These are phyloP conservation scores for Boletus edulis DNA, from an alignment of 768 basidiomycete genomes.

Conservation along the genomic window DNA sequence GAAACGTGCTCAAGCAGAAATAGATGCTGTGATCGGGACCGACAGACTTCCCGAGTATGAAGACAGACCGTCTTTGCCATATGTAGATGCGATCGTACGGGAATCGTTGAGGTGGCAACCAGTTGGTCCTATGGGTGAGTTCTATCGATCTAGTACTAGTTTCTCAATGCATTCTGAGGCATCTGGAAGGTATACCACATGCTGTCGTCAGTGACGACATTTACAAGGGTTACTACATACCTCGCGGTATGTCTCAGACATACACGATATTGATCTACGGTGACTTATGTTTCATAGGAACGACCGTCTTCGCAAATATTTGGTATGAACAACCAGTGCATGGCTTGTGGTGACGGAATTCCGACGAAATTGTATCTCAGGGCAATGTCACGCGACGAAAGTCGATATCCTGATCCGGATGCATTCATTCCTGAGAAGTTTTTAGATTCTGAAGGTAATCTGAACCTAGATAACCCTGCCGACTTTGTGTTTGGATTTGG, in stretches of 20 bases:
- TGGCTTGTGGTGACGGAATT: neutral
- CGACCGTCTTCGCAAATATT: neutral
- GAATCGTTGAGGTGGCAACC: slow-evolving; percentile 7
- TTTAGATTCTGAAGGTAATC: neutral
- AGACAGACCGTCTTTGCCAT: slow-evolving; percentile 7
- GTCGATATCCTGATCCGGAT: neutral
- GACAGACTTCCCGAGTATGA: slow-evolving; percentile 1
- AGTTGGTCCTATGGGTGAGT: neutral
- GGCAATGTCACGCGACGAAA: neutral
- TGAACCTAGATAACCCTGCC: neutral
- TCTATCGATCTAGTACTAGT: neutral
- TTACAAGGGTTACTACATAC: slow-evolving; percentile 48
- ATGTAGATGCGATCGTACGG: slow-evolving; percentile 7
- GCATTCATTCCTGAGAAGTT: neutral
- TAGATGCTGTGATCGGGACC: slow-evolving; percentile 1
- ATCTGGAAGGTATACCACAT: slow-evolving; percentile 19
- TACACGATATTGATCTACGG: neutral
- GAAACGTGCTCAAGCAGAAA: slow-evolving; percentile 13
- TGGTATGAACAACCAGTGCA: slow-evolving; percentile 2
- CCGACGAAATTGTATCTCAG: neutral
- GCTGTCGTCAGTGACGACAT: slow-evolving; percentile 34
- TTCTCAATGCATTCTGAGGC: neutral
- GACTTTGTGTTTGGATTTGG: neutral
- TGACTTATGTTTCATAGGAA: neutral
- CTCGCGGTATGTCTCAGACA: slow-evolving; percentile 34